These are phyloP conservation scores for Blastobotrys petasosporus DNA, from an alignment of 1,139 yeast species.

Conservation along the genomic window DNA sequence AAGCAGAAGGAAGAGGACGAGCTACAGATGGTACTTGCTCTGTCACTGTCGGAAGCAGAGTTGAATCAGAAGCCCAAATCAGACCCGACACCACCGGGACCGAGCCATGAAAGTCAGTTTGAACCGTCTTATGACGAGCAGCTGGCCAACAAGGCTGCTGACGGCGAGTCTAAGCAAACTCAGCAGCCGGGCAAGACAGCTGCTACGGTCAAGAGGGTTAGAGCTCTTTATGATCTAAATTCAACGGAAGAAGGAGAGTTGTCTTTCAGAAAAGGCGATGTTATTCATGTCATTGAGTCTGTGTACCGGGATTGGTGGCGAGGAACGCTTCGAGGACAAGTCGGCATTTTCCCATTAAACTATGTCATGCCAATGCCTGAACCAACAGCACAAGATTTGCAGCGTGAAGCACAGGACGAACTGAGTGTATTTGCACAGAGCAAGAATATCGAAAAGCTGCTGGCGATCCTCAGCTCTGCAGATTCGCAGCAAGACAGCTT, in stretches of 20 bases:
- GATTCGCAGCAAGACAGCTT: conserved; percentile 28
- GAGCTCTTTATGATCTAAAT: conserved; percentile 76
- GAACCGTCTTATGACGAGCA: conserved; percentile 10
- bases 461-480: conserved; percentile 51
- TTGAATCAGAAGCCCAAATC: conserved; percentile 6
- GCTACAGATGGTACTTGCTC: conserved; percentile 65
- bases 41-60: conserved; percentile 61
- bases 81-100: conserved; percentile 10
- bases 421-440: conserved; percentile 43
- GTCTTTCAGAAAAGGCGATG: conserved; percentile 36
- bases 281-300: conserved; percentile 75
- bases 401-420: conserved; percentile 41
- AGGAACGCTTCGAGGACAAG: conserved; percentile 72
- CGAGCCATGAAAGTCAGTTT: conserved; percentile 10
- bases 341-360: conserved; percentile 91
- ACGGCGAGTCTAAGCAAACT: conserved; percentile 7
- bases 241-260: conserved; percentile 49
- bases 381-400: conserved; percentile 51
- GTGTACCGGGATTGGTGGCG: conserved; percentile 96
- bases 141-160: conserved; percentile 6
- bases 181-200: conserved; percentile 28
- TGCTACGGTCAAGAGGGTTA: conserved; percentile 56
- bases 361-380: conserved; percentile 78
- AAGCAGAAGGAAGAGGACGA: conserved; percentile 70
- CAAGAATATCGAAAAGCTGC: conserved; percentile 56